Conservation (phyloP, 106 monocot species). For the Posidonia australis region DNA sequence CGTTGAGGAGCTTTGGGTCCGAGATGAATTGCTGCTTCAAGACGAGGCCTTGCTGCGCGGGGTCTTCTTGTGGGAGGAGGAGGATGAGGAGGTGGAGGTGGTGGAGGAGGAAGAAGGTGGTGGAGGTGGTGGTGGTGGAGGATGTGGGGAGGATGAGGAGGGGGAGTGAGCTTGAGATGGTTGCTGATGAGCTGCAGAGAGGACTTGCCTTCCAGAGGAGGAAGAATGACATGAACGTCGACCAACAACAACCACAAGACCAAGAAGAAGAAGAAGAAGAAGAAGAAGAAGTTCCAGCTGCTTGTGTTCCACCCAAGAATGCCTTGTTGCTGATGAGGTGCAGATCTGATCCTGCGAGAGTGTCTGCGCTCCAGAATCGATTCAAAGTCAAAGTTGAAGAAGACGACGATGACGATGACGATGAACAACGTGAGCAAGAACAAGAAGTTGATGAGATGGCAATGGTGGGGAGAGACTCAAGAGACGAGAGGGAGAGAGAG, state of each 20-base stretch:
- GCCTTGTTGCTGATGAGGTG: conserved; percentile 92
- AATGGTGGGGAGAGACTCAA: too few relatives aligned
- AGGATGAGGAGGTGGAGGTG: background rate
- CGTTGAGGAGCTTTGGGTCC: conserved; percentile 27
- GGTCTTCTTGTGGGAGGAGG: background rate
- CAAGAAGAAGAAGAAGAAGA: conserved; percentile 22
- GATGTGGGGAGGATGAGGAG: background rate
- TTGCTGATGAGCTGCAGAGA: background rate
- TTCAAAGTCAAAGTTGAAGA: conserved; percentile 33
- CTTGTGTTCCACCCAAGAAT: conserved; percentile 79
- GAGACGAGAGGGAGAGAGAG: too few relatives aligned
- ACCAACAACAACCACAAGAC: too few relatives aligned
- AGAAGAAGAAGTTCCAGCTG: conserved; percentile 27
- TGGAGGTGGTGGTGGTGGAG: conserved; percentile 1
- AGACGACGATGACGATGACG: conserved; percentile 2
- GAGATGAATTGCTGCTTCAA: conserved; percentile 51
- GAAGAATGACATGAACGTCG: conserved; percentile 14
- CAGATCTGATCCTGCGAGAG: conserved; percentile 82
- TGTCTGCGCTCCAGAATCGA: conserved; percentile 61
- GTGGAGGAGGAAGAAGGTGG: background rate
- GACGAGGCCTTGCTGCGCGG: conserved; percentile 17
- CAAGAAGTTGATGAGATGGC: background rate
- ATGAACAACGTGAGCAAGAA: background rate
- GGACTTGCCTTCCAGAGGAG: conserved; percentile 1
- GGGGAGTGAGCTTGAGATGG: background rate